Percentiles rank a stretch among this genome's conserved stretches.
Evolutionary conservation across 164 flowering plant genomes (phyloP).

Genomic region (Macadamia integrifolia): DNA sequence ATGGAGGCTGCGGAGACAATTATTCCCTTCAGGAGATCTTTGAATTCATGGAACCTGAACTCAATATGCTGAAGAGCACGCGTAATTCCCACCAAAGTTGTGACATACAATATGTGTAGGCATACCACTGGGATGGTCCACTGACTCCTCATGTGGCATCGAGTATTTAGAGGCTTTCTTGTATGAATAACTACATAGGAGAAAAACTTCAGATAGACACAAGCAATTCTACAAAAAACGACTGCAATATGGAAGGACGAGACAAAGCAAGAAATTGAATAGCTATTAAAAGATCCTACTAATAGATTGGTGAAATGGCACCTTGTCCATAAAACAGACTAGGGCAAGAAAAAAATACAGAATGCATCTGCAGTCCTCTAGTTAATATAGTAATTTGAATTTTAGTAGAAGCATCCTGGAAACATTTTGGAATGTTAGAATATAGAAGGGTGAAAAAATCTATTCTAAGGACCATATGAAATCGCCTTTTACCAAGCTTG

Average conservation of each 20-base stretch:
- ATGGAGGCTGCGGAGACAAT: conserved; percentile 44
- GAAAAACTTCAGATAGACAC: conserved; percentile 9
- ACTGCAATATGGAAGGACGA: background rate
- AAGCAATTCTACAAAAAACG: background rate
- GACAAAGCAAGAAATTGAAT: background rate
- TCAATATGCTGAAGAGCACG: conserved; percentile 62
- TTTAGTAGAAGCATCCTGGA: too few relatives aligned
- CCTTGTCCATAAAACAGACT: background rate
- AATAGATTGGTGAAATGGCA: background rate
- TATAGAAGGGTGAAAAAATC: too few relatives aligned
- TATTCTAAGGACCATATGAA: too few relatives aligned
- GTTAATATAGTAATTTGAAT: background rate
- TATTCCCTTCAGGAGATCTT: conserved; percentile 70
- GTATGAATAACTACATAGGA: conserved; percentile 54
- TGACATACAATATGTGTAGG: conserved; percentile 55
- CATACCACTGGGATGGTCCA: conserved; percentile 53
- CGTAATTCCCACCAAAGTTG: conserved; percentile 51
- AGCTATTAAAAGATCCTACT: background rate
- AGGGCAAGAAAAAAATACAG: background rate
- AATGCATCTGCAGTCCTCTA: background rate
- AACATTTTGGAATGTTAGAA: too few relatives aligned
- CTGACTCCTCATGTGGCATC: conserved; percentile 55
- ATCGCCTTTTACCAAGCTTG: too few relatives aligned
- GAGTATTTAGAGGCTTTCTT: conserved; percentile 47
- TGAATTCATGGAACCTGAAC: conserved; percentile 78